These are phyloP conservation scores for Pilasporangium apinafurcum DNA, from an alignment of 352 stramenopile species.

Conservation along the genomic window DNA sequence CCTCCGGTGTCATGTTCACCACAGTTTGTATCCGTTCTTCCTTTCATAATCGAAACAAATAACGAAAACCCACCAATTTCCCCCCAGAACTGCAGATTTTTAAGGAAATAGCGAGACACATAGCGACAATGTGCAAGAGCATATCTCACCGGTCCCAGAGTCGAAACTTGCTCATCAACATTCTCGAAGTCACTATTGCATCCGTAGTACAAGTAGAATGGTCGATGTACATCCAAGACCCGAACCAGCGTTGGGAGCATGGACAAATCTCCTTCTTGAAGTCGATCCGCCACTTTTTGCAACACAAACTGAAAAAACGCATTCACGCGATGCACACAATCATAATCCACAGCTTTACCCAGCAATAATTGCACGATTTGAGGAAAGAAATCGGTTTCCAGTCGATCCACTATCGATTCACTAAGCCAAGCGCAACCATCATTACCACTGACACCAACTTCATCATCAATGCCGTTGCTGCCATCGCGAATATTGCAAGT, in stretches of 20 bases:
- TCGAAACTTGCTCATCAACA: not conserved
- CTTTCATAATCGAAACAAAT: constrained; percentile 36
- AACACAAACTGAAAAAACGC: constrained; percentile 50
- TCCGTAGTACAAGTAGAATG: constrained; percentile 42
- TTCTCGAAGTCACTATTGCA: not conserved
- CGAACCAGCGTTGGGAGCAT: constrained; percentile 38
- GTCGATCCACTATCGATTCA: constrained; percentile 18
- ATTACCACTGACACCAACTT: not conserved
- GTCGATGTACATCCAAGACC: constrained; percentile 47
- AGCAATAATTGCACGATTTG: constrained; percentile 55
- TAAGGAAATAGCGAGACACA: constrained; percentile 30
- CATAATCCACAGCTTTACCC: constrained; percentile 14
- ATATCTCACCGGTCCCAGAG: constrained; percentile 7
- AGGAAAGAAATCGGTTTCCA: constrained; percentile 49
- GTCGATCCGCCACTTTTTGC: constrained; percentile 9
- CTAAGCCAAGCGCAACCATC: constrained; percentile 13
- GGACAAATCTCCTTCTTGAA: constrained; percentile 28
- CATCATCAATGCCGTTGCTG: not conserved
- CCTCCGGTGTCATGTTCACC: too few relatives aligned
- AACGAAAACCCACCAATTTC: constrained; percentile 44
- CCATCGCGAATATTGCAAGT: not conserved
- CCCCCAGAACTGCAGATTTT: constrained; percentile 52
- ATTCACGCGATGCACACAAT: constrained; percentile 24
- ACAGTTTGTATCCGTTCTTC: too few relatives aligned
- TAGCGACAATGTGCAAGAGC: constrained; percentile 1